Base-by-base conservation (phyloP, 345 rosid genomes). In the Syzygium grande region DNA sequence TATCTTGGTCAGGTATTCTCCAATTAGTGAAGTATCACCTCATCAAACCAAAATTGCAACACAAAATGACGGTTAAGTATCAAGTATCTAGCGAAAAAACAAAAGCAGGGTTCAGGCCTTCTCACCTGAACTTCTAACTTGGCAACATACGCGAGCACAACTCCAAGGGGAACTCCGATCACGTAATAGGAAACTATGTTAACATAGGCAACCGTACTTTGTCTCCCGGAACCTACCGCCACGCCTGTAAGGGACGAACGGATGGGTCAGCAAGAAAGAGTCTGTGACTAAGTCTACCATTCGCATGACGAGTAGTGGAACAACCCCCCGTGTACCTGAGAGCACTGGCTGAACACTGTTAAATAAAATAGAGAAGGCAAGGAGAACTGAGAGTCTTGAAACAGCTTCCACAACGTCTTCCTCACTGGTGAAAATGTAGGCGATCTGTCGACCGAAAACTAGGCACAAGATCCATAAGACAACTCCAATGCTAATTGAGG, bases 311-410 rank as follows among this genome's bases (percentile, higher is more conserved):
- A 29, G 6, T 16, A 65, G 78, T 30, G 78, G 43, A 30, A 65
- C 43, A 16, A 11, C 22, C 34, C 43, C 43, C 5, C 7, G 52
- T 58, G 30, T 88, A 85, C 93, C 93, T 38, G 92, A 68, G 61
- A 92, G 90, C 3, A 92, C 89, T 25, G 94, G 59, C 54, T 92
- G 93, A 27, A 90, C 65, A 54, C 94, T 89, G 43, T 91, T 92
- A 46, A 92, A 89, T 23, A 93, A 41, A 27, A 90, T 59, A 5
- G 95, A 89, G 87, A 92, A 85, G 86, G 94, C 91, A 30, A 93
- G 91, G 0, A 91, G 78, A 27, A 90, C 78, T 22, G 93, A 91
- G 84, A 94, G 91, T 56, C 78, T 87, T 23, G 91, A 86, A 9
- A 92, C 92, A 29, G 87, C 34, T 29, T 92, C 89, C 13, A 78